Evolutionary conservation across 805 yeast genomes (phyloP), one percentile per base, ranked within the genome.

Genomic region (Candida chauliodis): DNA sequence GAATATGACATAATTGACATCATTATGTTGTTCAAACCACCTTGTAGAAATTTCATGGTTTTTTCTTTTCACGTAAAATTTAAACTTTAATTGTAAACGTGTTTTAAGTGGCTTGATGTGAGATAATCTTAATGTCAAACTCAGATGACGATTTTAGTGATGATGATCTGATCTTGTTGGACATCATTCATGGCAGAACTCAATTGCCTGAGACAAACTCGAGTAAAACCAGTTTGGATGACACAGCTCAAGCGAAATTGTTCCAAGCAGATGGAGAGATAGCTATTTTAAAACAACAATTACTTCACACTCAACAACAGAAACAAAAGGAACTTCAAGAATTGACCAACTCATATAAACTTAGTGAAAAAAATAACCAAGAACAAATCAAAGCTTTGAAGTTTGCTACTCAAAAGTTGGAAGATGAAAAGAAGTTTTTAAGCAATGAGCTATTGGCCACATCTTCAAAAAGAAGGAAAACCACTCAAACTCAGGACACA

Each of bases 241-340:
- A 36, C 38, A 46, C 57, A 43, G 34, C 57, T 39, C 52, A 52
- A 49, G 46, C 51, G 40, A 43, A 51, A 37, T 32, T 79, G n/a
- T 68, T 65, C 38, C 61, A 71, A 24, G 82, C 86, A 4, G 76
- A 75, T 39, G 97, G 97, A 2, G 96, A 90, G 52, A 79, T 85
- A 25, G 80, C 93, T 10, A 80, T 89, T 24, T 65, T 90, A 13
- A 66, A 95, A 38, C 77, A 81, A 8, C 86, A 80, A 48, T 60
- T 84, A 15, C 61, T 71, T 15, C 70, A 73, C 29, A 44, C 75
- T 3, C 75, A 73, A 36, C 52, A 52, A 18, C 66, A 62, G 34
- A 62, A 62, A 29, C 61, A 61, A 5, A 58, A 56, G 1, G 79
- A 75, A 45, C 50, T 63, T 18, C 41, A 41, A 25, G 34, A 50